Base-by-base conservation (phyloP, 2,329 filamentous ascomycete genomes). In the Fonsecaea nubica region DNA sequence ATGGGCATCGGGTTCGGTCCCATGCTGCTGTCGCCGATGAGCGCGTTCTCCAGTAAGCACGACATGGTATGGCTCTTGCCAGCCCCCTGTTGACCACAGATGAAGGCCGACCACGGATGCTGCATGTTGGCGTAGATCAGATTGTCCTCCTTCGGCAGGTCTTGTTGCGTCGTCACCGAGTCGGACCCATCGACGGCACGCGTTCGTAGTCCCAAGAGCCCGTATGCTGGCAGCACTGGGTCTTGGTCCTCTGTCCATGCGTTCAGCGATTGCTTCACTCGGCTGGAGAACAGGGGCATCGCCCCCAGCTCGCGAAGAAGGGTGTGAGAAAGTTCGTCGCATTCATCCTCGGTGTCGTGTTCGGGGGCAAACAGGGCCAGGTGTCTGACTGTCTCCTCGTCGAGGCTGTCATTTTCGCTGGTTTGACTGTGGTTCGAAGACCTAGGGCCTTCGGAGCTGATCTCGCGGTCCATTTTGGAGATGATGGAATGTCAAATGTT, bases 41-140 rank as follows among this genome's bases (percentile, higher is more conserved):
- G 72, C 3, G 72, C 70, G 32, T 77, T 76, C 42, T 86, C 86
- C 0, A 89, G 77, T 58, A 90, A 77, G 69, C 83, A 86, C 0
- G 85, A 83, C 2, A 87, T 77, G 0, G 86, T 89, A 63, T 89
- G 85, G 15, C 82, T 85, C 71, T 89, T 89, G 0, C 87, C 87
- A 45, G 83, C 85, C 0, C 87, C 87, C 71, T 89, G 87, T 1
- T 84, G 83, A 1, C 87, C 87, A 65, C 87, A 90, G 30, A 90
- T 85, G 73, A 89, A 89, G 0, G 82, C 79, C 0, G 85, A 87
- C 68, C 81, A 86, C 0, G 87, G 87, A 0, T 81, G 78, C 18
- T 85, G 81, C 0, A 82, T 82, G 69, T 88, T 88, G 25, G 71
- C 60, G 48, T 74, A 76, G 2, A 76, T 62, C 36, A 75, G 63